phyloP scores from a whole-genome alignment of 2,329 filamentous ascomycete species.

The Aspergillus sergii region DNA sequence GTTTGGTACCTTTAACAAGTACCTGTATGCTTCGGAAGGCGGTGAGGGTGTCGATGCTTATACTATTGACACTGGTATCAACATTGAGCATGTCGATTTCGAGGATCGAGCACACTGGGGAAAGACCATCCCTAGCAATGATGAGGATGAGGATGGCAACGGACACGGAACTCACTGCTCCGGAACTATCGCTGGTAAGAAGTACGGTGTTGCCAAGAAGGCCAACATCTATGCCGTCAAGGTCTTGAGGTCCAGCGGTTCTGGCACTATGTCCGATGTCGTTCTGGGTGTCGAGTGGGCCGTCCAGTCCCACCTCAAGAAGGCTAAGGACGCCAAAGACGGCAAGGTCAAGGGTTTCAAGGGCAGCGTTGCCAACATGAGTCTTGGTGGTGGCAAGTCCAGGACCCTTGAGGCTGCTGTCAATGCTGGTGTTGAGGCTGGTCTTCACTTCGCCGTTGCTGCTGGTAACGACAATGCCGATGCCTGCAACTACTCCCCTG shows the following conservation, averaged over 20 bases:
- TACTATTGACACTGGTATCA: slow-evolving; percentile 97
- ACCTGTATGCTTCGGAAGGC: slow-evolving; percentile 84
- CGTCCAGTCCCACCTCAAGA: slow-evolving; percentile 74
- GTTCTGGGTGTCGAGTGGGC: slow-evolving; percentile 98
- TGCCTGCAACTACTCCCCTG: slow-evolving; percentile 98
- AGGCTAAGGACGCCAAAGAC: slow-evolving; percentile 76
- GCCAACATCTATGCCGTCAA: slow-evolving; percentile 96
- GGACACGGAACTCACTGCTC: slow-evolving; percentile 99
- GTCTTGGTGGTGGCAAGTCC: slow-evolving; percentile 96
- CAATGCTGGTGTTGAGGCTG: slow-evolving; percentile 87
- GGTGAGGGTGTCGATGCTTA: slow-evolving; percentile 99
- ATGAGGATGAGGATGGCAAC: slow-evolving; percentile 91
- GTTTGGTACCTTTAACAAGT: slow-evolving; percentile 97
- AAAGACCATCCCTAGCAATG: slow-evolving; percentile 86
- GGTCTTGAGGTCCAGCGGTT: slow-evolving; percentile 95
- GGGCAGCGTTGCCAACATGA: slow-evolving; percentile 99
- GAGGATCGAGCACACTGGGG: slow-evolving; percentile 95
- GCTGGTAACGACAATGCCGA: slow-evolving; percentile 99
- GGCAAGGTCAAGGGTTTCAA: slow-evolving; percentile 97
- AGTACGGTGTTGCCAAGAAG: slow-evolving; percentile 99
- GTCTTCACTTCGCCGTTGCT: slow-evolving; percentile 96
- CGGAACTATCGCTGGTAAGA: slow-evolving; percentile 95
- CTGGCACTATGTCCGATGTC: slow-evolving; percentile 97
- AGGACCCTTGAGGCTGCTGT: slow-evolving; percentile 86
- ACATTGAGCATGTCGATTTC: slow-evolving; percentile 91